These are phyloP conservation scores for Podospora comata DNA, from an alignment of 495 filamentous ascomycete genomes.

Conservation along the genomic window DNA sequence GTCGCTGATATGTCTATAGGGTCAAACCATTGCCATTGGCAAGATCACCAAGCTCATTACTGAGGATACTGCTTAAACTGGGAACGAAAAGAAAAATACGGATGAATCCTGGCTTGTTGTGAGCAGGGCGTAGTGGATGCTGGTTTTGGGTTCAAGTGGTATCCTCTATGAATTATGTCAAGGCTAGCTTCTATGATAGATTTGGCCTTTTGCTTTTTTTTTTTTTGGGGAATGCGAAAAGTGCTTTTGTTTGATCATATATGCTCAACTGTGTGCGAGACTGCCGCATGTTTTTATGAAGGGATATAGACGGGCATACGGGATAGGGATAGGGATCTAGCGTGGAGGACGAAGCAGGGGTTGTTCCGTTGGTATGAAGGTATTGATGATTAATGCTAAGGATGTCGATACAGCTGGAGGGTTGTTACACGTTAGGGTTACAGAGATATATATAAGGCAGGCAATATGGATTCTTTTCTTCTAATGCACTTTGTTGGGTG, in stretches of 20 bases:
- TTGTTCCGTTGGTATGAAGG: background rate
- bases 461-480: background rate
- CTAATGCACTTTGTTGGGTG: background rate
- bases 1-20: slow-evolving; percentile 45
- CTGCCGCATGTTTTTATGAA: background rate
- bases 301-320: background rate
- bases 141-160: background rate
- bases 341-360: background rate
- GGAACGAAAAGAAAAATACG: background rate
- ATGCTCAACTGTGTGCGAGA: background rate
- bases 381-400: background rate
- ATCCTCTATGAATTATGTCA: background rate
- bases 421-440: background rate
- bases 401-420: background rate
- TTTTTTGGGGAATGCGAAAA: slow-evolving; percentile 6
- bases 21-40: slow-evolving; percentile 94
- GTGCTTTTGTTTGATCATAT: background rate
- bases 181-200: background rate
- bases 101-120: background rate
- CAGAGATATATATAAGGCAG: background rate
- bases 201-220: slow-evolving; percentile 8
- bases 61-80: slow-evolving; percentile 31
- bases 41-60: slow-evolving; percentile 83
- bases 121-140: background rate
- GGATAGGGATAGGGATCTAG: background rate